Conservation (phyloP, 345 rosid species). For the Erysimum cheiranthoides region DNA sequence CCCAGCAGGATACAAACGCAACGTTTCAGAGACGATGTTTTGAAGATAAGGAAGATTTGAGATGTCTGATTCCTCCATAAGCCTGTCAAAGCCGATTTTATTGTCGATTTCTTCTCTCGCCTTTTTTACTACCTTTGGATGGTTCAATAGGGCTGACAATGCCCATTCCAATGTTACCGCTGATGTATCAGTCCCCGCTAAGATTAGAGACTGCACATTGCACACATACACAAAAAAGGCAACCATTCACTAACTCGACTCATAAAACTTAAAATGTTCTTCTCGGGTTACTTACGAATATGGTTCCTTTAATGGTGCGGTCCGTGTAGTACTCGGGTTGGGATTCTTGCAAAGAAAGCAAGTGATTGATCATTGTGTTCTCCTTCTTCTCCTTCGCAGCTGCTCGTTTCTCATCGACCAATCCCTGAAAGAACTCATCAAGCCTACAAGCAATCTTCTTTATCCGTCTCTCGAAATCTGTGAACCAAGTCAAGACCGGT, state of each 20-base stretch:
- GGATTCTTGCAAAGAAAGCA: conserved; percentile 60
- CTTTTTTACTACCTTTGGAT: not conserved
- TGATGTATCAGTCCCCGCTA: conserved; percentile 19
- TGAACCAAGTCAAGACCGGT: not conserved
- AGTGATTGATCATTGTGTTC: conserved; percentile 55
- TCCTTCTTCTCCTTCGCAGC: conserved; percentile 19
- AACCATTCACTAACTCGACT: not conserved
- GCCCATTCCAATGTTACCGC: conserved; percentile 29
- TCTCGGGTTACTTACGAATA: conserved; percentile 38
- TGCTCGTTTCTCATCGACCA: conserved; percentile 55
- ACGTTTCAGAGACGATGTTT: conserved; percentile 30
- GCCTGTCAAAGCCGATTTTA: not conserved
- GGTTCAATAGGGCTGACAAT: not conserved
- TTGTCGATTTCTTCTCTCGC: conserved; percentile 21
- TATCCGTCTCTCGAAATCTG: not conserved
- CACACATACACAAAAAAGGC: not conserved
- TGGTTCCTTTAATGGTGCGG: conserved; percentile 56
- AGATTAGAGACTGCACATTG: conserved; percentile 39
- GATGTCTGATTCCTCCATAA: conserved; percentile 22
- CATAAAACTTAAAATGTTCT: not conserved
- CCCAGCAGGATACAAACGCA: not conserved
- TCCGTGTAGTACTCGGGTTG: conserved; percentile 58
- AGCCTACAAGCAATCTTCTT: conserved; percentile 28
- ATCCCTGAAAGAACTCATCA: conserved; percentile 55
- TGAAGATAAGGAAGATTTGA: conserved; percentile 29